Base-by-base conservation (phyloP, 805 yeast species). In the Sungouiella blattae region DNA sequence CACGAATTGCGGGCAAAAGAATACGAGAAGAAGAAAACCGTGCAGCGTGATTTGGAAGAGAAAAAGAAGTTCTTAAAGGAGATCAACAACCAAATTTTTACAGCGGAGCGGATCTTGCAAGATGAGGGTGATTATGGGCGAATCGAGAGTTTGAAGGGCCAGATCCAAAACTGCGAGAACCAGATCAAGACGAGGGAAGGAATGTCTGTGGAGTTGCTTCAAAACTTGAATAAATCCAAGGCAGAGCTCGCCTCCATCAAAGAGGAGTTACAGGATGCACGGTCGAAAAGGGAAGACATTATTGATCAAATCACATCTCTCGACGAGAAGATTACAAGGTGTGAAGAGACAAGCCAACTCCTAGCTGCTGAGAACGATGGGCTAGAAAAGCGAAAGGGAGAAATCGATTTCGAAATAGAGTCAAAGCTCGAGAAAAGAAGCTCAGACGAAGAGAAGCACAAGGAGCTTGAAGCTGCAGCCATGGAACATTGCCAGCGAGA, bases 41-140 rank as follows among this genome's bases (percentile, higher is more conserved):
- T 46, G 32, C 37, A 40, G 29, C 28, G 11, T 16, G 43, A 38
- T 6, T 24, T 40, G 6, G 40, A 30, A 2, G 32, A 38, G 15
- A 41, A 30, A 18, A 46, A 40, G 32, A 13, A 30, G 6, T 39
- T 37, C 12, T 48, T 48, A n/a, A 40, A 39, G 18, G 39, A 36
- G 11, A 34, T 52, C 4, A 49, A 51, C 3, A 35, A 44, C 3
- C 51, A 62, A 26, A 53, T 62, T 4, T 57, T 54, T 33, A 58
- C 64, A 20, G 41, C 69, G 4, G 62, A 59, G 25, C 53, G 59
- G 24, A 64, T 66, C 33, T 47, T 77, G 12, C 62, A 57, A 13
- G 79, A 74, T 14, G 61, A 69, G 34, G 69, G 67, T 6, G 71
- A 68, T 35, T 62, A 67, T 13, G 70, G 72, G 5, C 66, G 53